Evolutionary conservation across 2,329 filamentous ascomycete genomes (phyloP).

Genomic region (Fusarium tupiense): DNA sequence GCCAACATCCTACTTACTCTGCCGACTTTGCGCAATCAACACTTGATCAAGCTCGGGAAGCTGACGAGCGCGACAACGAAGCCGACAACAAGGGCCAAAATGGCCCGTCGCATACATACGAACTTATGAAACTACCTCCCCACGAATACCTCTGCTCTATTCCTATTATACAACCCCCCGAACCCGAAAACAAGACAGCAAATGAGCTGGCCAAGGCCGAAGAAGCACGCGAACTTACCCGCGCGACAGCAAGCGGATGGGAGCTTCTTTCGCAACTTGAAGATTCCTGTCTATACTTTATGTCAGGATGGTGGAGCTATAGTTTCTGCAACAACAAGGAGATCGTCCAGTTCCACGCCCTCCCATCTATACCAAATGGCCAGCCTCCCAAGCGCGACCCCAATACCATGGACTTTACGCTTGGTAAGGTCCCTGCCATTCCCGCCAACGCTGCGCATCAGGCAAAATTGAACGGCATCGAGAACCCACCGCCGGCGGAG

Average conservation of each 20-base stretch:
- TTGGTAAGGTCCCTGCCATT: conserved; percentile 66
- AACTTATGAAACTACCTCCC: conserved; percentile 76
- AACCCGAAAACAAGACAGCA: conserved; percentile 71
- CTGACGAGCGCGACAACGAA: conserved; percentile 45
- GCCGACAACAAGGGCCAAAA: conserved; percentile 26
- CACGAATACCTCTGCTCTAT: conserved; percentile 86
- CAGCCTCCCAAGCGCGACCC: conserved; percentile 82
- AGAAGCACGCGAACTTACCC: conserved; percentile 80
- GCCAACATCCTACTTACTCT: conserved; percentile 51
- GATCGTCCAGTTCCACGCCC: conserved; percentile 89
- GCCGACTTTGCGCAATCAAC: conserved; percentile 54
- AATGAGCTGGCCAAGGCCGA: conserved; percentile 75
- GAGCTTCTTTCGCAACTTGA: conserved; percentile 83
- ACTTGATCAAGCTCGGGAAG: conserved; percentile 46
- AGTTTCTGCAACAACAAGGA: conserved; percentile 91
- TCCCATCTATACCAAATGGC: conserved; percentile 72
- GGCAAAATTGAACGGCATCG: conserved; percentile 37
- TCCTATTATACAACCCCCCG: conserved; percentile 70
- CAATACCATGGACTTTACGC: conserved; percentile 76
- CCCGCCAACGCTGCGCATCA: conserved; percentile 44
- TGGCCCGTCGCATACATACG: conserved; percentile 63
- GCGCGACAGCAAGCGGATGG: conserved; percentile 81
- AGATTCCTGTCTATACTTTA: conserved; percentile 82
- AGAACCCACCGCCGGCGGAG: conserved; percentile 61
- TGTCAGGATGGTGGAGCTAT: conserved; percentile 96